Evolutionary conservation across 148 eudicot species (phyloP), one percentile per base, ranked within the genome.

Genomic region (Chenopodium suecicum): DNA sequence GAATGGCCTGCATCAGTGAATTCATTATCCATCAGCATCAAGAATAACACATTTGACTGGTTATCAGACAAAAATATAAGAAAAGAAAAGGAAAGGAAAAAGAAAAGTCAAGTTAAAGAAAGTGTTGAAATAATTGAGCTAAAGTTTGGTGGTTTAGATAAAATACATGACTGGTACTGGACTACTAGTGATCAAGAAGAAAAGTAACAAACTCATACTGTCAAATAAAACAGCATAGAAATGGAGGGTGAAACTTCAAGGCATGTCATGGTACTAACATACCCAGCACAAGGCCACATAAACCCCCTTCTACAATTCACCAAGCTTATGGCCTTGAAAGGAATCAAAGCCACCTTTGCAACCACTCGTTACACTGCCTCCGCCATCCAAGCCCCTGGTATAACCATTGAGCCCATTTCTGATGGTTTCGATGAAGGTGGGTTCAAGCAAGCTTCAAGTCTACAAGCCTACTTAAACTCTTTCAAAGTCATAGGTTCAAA

Each of bases 251-350:
- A 63, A 46, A 80, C 31, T 27, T 17, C 46, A 64, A 41, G 47
- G 11, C 91, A 90, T 78, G 85, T 89, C 0, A 10, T 88, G 32
- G 81, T 90, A 20, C 73, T 90, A 29, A 85, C 89, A 25, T 86
- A 80, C 79, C 95, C 93, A 37, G 69, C 84, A 81, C 95, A 90
- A 87, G 93, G 93, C 71, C 95, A 92, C 86, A 90, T 92, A 13
- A 92, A 85, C 84, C 94, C 92, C 0, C 86, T 89, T 66, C 84
- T 91, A 50, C 92, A 91, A 82, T 91, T 92, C 66, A 86, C 90
- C 17, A 91, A 90, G 54, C 89, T 87, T 78, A 46, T 91, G n/a
- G 81, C 82, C 79, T 84, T 90, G 27, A 87, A 80, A 77, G 91
- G 90, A 29, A 78, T 88, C 52, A 87, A 78, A 27, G 84, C 89